A percentile compares a stretch with the other conserved stretches of the same genome.
These are phyloP conservation scores for Turnera subulata DNA, from an alignment of 345 rosid species.

Conservation along the genomic window DNA sequence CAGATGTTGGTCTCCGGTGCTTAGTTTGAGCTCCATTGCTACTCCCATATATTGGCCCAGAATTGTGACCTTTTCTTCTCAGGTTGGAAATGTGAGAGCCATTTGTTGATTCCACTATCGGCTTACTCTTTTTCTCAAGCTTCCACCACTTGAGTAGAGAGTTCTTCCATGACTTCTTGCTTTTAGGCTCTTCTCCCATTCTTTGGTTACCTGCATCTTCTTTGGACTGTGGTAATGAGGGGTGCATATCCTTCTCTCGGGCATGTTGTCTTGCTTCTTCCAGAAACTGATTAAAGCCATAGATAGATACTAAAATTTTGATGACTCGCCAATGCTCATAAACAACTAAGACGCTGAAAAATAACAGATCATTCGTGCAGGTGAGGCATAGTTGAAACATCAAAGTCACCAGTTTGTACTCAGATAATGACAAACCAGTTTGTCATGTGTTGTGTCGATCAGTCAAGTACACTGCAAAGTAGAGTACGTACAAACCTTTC, in stretches of 20 bases:
- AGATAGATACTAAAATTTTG: too few relatives aligned
- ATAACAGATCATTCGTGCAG: too few relatives aligned
- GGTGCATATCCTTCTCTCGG: conserved; percentile 13
- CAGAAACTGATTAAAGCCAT: too few relatives aligned
- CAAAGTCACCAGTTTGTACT: too few relatives aligned
- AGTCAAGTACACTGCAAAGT: too few relatives aligned
- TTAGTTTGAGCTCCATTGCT: conserved; percentile 14
- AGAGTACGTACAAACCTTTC: too few relatives aligned
- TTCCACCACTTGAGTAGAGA: conserved; percentile 51
- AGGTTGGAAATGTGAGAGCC: conserved; percentile 18
- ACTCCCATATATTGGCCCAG: conserved; percentile 36
- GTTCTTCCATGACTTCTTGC: conserved; percentile 47
- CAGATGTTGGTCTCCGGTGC: conserved; percentile 34
- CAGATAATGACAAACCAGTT: too few relatives aligned
- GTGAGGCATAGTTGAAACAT: too few relatives aligned
- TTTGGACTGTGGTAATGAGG: conserved; percentile 9
- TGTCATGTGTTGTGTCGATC: too few relatives aligned
- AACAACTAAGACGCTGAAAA: too few relatives aligned
- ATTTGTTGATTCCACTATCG: conserved; percentile 16
- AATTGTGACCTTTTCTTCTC: conserved; percentile 31
- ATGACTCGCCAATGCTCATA: too few relatives aligned
- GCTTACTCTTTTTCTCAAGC: conserved; percentile 34
- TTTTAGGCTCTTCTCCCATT: conserved; percentile 26
- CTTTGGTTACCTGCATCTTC: conserved; percentile 20
- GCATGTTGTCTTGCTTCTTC: conserved; percentile 51